phyloP scores from a whole-genome alignment of 2,329 filamentous ascomycete species.

The Helminthosporium solani region DNA sequence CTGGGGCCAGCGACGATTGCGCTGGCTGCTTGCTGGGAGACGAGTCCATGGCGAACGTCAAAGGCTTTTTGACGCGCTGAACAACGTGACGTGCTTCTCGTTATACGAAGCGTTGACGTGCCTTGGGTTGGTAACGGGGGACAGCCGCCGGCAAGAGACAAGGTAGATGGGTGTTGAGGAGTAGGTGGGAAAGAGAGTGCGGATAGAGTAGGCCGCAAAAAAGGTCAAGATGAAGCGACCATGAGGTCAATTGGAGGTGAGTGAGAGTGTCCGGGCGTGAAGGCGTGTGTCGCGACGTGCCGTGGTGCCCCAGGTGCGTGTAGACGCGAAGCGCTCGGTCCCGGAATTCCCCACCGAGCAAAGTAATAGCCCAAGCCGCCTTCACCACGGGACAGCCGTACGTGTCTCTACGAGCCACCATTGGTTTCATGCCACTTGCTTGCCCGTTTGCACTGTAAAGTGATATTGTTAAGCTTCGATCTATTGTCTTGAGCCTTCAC shows the following conservation, averaged over 20 bases:
- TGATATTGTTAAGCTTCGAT: too few relatives aligned
- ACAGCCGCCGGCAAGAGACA: conserved; percentile 24
- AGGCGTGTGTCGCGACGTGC: conserved; percentile 1
- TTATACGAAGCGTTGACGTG: conserved; percentile 20
- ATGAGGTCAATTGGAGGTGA: conserved; percentile 5
- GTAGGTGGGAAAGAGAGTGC: conserved; percentile 11
- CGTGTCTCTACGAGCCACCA: too few relatives aligned
- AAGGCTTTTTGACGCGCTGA: conserved; percentile 29
- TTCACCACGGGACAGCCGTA: not conserved
- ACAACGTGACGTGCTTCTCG: conserved; percentile 27
- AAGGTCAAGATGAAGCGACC: conserved; percentile 30
- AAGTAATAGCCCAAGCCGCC: conserved; percentile 3
- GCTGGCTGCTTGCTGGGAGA: conserved; percentile 27
- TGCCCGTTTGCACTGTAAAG: too few relatives aligned
- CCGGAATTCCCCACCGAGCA: conserved; percentile 15
- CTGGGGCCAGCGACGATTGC: conserved; percentile 30
- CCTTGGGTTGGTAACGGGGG: conserved; percentile 22
- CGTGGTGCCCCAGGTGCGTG: conserved; percentile 14
- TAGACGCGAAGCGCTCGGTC: conserved; percentile 27
- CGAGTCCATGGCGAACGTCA: conserved; percentile 34
- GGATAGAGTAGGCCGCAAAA: conserved; percentile 22
- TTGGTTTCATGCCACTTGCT: too few relatives aligned
- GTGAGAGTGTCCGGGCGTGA: conserved; percentile 6
- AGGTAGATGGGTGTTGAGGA: conserved; percentile 13
- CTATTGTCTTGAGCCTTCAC: too few relatives aligned